Evolutionary conservation across 306 rosid genomes (phyloP).

Genomic region (Spatholobus suberectus): DNA sequence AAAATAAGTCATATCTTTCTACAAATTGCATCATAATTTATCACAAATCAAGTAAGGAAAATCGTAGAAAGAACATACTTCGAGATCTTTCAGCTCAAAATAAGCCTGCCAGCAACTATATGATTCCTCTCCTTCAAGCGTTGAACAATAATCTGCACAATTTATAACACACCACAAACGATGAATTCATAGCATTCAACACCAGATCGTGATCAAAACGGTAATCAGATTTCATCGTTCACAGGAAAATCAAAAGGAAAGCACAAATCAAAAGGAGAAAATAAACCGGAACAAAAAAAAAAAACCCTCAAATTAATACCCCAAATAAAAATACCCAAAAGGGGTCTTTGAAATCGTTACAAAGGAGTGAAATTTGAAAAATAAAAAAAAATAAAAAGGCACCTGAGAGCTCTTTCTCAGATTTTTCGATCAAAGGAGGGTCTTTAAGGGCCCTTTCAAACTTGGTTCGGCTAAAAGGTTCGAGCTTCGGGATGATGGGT

Average conservation of each 20-base stretch:
- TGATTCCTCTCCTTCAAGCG: slow-evolving; percentile 87
- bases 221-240: background rate
- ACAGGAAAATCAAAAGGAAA: background rate
- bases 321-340: background rate
- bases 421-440: slow-evolving; percentile 79
- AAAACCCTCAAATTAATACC: background rate
- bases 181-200: background rate
- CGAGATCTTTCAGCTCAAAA: slow-evolving; percentile 86
- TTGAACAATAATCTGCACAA: slow-evolving; percentile 74
- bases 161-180: background rate
- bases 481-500: slow-evolving; percentile 73
- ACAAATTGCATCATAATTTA: background rate
- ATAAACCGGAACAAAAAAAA: background rate
- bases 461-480: slow-evolving; percentile 83
- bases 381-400: background rate
- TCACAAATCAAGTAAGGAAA: background rate
- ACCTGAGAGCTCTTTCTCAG: slow-evolving; percentile 79
- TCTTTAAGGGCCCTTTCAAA: slow-evolving; percentile 65
- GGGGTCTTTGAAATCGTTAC: background rate
- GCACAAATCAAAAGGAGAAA: background rate
- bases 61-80: slow-evolving; percentile 57
- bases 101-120: slow-evolving; percentile 94
- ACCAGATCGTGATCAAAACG: background rate
- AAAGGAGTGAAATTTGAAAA: background rate
- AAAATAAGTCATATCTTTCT: background rate